A percentile compares a stretch with the other conserved stretches of the same genome.
These are phyloP conservation scores for Corynascus novoguineensis DNA, from an alignment of 495 filamentous ascomycete genomes.

Conservation along the genomic window DNA sequence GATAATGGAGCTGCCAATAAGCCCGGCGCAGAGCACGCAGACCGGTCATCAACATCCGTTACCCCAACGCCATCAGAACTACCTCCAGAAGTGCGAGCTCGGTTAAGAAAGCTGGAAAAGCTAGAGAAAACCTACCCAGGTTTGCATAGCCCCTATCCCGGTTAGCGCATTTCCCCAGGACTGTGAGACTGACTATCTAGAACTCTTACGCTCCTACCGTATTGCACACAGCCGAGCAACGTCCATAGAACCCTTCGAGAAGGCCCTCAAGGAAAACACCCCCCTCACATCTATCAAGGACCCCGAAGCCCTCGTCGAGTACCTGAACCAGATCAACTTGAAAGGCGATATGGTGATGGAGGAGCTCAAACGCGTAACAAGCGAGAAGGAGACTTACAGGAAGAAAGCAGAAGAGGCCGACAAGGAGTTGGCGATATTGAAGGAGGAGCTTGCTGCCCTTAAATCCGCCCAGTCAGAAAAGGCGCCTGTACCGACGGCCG, in stretches of 20 bases:
- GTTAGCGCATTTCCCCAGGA: neutral
- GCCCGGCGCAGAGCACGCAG: constrained; percentile 3
- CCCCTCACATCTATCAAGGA: constrained; percentile 84
- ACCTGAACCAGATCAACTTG: constrained; percentile 81
- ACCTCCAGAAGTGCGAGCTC: constrained; percentile 64
- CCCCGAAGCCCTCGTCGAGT: constrained; percentile 79
- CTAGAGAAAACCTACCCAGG: constrained; percentile 82
- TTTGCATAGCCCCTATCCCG: constrained; percentile 32
- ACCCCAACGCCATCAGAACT: constrained; percentile 50
- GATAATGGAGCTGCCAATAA: constrained; percentile 15
- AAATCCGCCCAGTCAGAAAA: constrained; percentile 30
- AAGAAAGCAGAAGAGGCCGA: constrained; percentile 67
- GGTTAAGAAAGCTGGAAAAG: constrained; percentile 73
- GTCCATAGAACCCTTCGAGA: constrained; percentile 89
- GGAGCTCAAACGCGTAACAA: constrained; percentile 81
- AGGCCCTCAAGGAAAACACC: constrained; percentile 81
- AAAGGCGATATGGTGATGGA: constrained; percentile 87
- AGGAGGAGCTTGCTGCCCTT: constrained; percentile 34
- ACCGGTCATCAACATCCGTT: constrained; percentile 1
- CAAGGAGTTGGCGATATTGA: constrained; percentile 52
- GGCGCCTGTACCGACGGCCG: constrained; percentile 19
- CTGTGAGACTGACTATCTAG: constrained; percentile 36
- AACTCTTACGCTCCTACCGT: constrained; percentile 85
- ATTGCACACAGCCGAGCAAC: constrained; percentile 79
- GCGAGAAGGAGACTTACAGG: constrained; percentile 74